phyloP scores from a whole-genome alignment of 371 early-diverging fungal species.

The Smittium mucronatum region DNA sequence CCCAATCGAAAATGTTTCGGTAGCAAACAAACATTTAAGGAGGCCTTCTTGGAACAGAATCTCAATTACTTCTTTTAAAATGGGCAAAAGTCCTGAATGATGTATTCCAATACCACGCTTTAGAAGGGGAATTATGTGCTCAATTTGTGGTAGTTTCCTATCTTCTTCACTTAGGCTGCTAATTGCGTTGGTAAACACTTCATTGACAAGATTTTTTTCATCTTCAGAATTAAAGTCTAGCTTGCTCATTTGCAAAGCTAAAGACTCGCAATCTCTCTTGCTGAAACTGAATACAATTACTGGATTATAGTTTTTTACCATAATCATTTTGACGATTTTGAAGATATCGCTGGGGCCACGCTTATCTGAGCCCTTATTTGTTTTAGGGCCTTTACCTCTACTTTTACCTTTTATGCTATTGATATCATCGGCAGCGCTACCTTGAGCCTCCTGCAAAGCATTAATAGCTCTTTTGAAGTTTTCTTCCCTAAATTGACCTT shows the following conservation, averaged over 20 bases:
- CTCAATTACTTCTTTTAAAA: slow-evolving; percentile 99
- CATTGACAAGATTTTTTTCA: slow-evolving; percentile 80
- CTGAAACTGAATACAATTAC: slow-evolving; percentile 99
- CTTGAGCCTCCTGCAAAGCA: slow-evolving; percentile 48
- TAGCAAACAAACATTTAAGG: slow-evolving; percentile 98
- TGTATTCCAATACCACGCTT: slow-evolving; percentile 98
- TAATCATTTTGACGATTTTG: slow-evolving; percentile 91
- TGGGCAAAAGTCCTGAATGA: slow-evolving; percentile 98
- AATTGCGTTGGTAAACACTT: slow-evolving; percentile 92
- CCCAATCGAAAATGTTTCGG: slow-evolving; percentile 99
- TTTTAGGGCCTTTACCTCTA: slow-evolving; percentile 28
- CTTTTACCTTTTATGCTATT: slow-evolving; percentile 23
- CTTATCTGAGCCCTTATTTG: slow-evolving; percentile 42
- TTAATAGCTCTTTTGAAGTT: slow-evolving; percentile 86
- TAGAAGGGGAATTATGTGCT: slow-evolving; percentile 85
- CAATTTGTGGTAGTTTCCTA: slow-evolving; percentile 87
- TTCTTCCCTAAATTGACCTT: slow-evolving; percentile 83
- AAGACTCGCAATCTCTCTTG: slow-evolving; percentile 91
- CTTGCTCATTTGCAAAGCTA: slow-evolving; percentile 84
- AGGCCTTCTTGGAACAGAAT: slow-evolving; percentile 98
- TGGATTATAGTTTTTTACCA: slow-evolving; percentile 88
- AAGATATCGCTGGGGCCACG: slow-evolving; percentile 64
- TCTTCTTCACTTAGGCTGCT: slow-evolving; percentile 85
- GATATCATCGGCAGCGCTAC: slow-evolving; percentile 37
- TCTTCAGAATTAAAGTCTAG: slow-evolving; percentile 83